phyloP scores from a whole-genome alignment of 441 rosid genomes.

The Populus hybrid region DNA sequence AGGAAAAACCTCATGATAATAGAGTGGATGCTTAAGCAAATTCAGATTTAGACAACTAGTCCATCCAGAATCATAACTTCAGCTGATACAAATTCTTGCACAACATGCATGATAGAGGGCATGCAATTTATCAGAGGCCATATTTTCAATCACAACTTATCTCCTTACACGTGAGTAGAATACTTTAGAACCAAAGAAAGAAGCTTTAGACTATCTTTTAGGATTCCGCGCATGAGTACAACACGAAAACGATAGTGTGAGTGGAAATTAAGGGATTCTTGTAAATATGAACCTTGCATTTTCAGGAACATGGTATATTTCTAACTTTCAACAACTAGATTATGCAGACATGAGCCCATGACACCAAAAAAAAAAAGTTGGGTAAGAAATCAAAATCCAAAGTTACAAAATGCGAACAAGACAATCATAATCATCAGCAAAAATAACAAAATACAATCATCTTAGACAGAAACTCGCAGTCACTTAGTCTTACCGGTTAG shows the following conservation, averaged over 20 bases:
- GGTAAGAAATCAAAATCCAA: background rate
- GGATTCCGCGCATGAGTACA: background rate
- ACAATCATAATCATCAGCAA: background rate
- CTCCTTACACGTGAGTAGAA: background rate
- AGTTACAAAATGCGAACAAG: background rate
- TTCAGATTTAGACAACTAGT: background rate
- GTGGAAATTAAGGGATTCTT: background rate
- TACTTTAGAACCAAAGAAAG: background rate
- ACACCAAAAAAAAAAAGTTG: background rate
- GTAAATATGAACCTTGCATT: background rate
- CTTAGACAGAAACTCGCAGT: background rate
- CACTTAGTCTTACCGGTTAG: slow-evolving; percentile 54
- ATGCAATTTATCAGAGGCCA: background rate
- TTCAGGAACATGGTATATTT: background rate
- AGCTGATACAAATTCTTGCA: background rate
- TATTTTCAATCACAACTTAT: background rate
- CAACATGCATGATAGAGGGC: background rate
- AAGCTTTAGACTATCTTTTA: background rate
- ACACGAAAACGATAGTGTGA: background rate
- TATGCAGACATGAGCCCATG: background rate
- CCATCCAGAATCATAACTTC: background rate
- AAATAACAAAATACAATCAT: background rate
- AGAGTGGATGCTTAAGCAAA: background rate
- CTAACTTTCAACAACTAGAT: background rate
- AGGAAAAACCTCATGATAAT: background rate